Conservation (phyloP, 768 basidiomycete species). For the Mrakia hoshinonis region DNA sequence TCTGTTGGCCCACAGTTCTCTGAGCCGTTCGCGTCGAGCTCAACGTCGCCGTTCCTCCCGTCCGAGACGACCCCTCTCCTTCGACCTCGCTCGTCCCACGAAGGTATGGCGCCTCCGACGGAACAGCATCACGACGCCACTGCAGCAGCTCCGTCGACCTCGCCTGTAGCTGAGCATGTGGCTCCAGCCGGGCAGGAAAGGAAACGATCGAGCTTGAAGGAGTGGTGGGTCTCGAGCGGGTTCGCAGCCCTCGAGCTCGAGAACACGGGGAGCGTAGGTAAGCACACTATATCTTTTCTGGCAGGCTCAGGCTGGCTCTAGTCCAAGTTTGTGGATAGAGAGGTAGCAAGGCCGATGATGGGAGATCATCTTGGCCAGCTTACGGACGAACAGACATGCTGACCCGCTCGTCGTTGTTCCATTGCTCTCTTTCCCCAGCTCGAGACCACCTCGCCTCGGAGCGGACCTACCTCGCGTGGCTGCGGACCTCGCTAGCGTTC, state of each 20-base stretch:
- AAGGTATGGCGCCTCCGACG: neutral
- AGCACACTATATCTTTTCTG: neutral
- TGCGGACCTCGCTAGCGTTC: conserved; percentile 30
- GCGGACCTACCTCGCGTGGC: conserved; percentile 33
- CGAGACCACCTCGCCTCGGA: conserved; percentile 32
- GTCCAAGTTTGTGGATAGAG: no score
- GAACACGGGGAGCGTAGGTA: conserved; percentile 16
- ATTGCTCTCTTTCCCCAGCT: neutral
- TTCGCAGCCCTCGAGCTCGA: neutral
- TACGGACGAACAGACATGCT: neutral
- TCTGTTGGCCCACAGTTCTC: no score
- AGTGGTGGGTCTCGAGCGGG: neutral
- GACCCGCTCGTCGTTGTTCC: neutral
- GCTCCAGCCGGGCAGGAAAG: neutral
- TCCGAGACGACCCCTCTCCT: neutral
- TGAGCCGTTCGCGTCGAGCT: no score
- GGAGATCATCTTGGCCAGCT: neutral
- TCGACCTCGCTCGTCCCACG: neutral
- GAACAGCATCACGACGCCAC: no score
- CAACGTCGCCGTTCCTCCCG: neutral
- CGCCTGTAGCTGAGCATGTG: no score
- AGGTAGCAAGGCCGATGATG: no score
- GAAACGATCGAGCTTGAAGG: neutral
- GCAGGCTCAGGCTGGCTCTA: no score
- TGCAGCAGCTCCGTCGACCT: no score